A percentile compares a stretch with the other conserved stretches of the same genome.
Conservation (phyloP, 257 asterid genomes). For the Cinchona pubescens region DNA sequence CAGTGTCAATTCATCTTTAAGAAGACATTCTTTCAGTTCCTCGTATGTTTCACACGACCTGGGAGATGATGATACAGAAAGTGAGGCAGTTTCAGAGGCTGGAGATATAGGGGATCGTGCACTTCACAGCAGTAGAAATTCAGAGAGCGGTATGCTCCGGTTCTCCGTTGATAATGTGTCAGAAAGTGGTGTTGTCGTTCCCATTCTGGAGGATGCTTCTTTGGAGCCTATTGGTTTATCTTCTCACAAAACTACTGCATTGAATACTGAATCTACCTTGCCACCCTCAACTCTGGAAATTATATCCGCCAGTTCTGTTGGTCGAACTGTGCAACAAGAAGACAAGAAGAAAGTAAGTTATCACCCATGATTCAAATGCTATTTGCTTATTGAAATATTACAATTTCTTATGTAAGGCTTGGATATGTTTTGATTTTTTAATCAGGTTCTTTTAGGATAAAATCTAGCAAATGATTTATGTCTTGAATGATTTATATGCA, state of each 20-base stretch:
- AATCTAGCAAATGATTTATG: background rate
- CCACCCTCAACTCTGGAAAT: constrained; percentile 22
- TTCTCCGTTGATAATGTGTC: constrained; percentile 39
- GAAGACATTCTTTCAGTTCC: constrained; percentile 42
- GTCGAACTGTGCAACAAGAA: constrained; percentile 33
- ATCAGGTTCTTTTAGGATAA: background rate
- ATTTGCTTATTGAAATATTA: background rate
- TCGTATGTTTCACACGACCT: constrained; percentile 29
- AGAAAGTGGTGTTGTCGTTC: constrained; percentile 43
- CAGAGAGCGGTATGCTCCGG: constrained; percentile 44
- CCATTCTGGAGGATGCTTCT: constrained; percentile 37
- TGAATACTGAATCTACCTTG: constrained; percentile 8
- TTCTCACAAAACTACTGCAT: background rate
- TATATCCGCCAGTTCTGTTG: constrained; percentile 4
- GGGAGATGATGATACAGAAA: constrained; percentile 40
- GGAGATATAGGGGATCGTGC: constrained; percentile 95
- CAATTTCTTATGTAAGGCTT: no score
- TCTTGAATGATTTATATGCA: constrained; percentile 8
- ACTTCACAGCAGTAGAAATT: constrained; percentile 50
- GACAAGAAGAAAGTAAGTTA: constrained; percentile 42
- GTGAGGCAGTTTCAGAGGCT: constrained; percentile 69
- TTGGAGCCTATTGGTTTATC: constrained; percentile 13
- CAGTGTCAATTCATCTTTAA: constrained; percentile 38
- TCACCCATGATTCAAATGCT: background rate
- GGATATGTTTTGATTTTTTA: background rate